A percentile compares a stretch with the other conserved stretches of the same genome.
phyloP scores from a whole-genome alignment of 2,329 filamentous ascomycete species.

The Fusarium albidum region DNA sequence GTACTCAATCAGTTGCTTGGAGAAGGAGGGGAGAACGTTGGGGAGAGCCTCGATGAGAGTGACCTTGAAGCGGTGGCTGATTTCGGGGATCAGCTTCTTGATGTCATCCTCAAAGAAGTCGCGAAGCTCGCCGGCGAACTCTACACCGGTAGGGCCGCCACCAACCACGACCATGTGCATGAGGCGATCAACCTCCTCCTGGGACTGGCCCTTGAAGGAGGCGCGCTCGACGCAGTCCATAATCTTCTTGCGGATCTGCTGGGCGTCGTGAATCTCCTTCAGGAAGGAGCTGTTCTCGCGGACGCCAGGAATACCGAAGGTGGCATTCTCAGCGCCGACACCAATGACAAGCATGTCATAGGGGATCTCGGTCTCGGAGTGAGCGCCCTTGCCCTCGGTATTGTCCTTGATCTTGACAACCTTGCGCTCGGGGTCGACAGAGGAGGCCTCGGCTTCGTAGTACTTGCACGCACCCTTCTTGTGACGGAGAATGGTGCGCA shows the following conservation, averaged over 20 bases:
- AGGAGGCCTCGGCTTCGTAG: constrained; percentile 97
- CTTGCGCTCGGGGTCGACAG: constrained; percentile 92
- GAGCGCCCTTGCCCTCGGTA: constrained; percentile 88
- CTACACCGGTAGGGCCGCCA: constrained; percentile 74
- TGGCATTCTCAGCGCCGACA: constrained; percentile 97
- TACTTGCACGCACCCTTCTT: constrained; percentile 94
- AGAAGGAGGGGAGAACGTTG: constrained; percentile 97
- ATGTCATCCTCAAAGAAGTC: constrained; percentile 99
- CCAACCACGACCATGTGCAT: constrained; percentile 98
- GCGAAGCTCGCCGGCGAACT: constrained; percentile 97
- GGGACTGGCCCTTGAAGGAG: constrained; percentile 93
- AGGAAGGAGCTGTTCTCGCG: constrained; percentile 96
- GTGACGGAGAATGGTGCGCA: constrained; percentile 93
- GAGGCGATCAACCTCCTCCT: constrained; percentile 89
- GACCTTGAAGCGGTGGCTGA: constrained; percentile 93
- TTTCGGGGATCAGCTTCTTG: constrained; percentile 97
- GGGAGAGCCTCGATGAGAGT: constrained; percentile 97
- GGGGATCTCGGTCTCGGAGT: constrained; percentile 84
- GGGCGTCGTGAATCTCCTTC: constrained; percentile 97
- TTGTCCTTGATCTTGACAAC: constrained; percentile 89
- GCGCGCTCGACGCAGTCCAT: constrained; percentile 99
- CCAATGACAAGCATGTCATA: constrained; percentile 99
- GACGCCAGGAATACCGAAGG: constrained; percentile 96
- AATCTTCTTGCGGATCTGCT: constrained; percentile 96
- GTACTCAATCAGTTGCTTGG: constrained; percentile 98